A percentile compares a stretch with the other conserved stretches of the same genome.
Conservation (phyloP, 805 yeast genomes). For the Cyberlindnera americana region DNA sequence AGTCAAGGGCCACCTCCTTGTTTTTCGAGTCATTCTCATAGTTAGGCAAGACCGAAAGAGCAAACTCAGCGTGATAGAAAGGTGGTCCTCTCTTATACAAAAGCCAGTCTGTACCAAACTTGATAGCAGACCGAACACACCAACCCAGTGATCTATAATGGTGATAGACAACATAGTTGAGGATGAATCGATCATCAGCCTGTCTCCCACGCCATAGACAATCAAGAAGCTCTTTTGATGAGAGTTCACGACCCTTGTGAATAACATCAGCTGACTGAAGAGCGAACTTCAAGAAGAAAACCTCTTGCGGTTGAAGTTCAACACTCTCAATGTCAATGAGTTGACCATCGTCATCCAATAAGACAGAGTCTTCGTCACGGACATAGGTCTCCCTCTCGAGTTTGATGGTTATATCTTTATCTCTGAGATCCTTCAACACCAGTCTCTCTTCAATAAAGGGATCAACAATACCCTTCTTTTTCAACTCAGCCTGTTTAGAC, state of each 20-base stretch:
- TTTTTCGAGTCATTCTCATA: slow-evolving; percentile 31
- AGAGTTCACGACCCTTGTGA: slow-evolving; percentile 19
- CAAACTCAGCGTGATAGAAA: slow-evolving; percentile 88
- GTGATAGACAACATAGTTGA: slow-evolving; percentile 69
- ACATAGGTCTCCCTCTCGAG: slow-evolving; percentile 21
- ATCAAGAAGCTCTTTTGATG: slow-evolving; percentile 14
- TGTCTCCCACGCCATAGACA: slow-evolving; percentile 5
- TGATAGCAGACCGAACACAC: slow-evolving; percentile 91
- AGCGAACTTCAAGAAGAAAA: slow-evolving; percentile 61
- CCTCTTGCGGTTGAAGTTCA: slow-evolving; percentile 75
- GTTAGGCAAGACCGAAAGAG: slow-evolving; percentile 49
- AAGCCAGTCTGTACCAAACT: slow-evolving; percentile 85
- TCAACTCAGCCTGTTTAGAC: slow-evolving; percentile 37
- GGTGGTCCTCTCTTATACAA: slow-evolving; percentile 93
- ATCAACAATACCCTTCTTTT: slow-evolving; percentile 37
- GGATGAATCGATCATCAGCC: slow-evolving; percentile 28
- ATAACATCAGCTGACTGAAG: slow-evolving; percentile 44
- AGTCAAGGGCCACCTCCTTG: slow-evolving; percentile 31
- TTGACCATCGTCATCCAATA: slow-evolving; percentile 30
- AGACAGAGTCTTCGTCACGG: slow-evolving; percentile 36
- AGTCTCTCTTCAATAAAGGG: slow-evolving; percentile 32
- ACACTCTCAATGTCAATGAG: slow-evolving; percentile 33
- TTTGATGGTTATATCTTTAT: slow-evolving; percentile 26
- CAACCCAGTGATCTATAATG: slow-evolving; percentile 88
- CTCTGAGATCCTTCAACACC: slow-evolving; percentile 30